Base-by-base conservation (phyloP, 805 yeast species). In the Pichia cephalocereana region DNA sequence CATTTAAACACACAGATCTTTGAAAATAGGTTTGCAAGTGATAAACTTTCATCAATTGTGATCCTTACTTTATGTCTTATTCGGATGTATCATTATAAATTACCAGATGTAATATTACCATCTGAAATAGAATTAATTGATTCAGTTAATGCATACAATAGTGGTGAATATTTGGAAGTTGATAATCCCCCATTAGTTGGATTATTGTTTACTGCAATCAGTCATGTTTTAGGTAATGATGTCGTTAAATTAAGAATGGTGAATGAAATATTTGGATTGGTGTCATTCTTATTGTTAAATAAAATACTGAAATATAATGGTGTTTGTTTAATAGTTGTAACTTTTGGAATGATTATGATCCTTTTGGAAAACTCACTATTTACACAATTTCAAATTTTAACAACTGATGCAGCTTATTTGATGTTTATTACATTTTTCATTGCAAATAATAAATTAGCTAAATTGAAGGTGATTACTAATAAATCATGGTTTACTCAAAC, bases 171-270 rank as follows among this genome's bases (percentile, higher is more conserved):
- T 60, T 84, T 83, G 65, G 73, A 83, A 76, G 90, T 82, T 62
- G 83, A 79, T 41, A 86, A 84, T 60, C 95, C 95, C 9, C 95
- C 95, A 6, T 70, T 86, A 55, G 84, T 86, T 38, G 80, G 83
- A 60, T 75, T 86, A 81, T 61, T 84, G 34, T 84, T 71, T 61
- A 83, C 86, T 2, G 80, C 78, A 42, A 71, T 83, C 41, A 82
- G 77, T 0, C 60, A 72, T 12, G 45, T 77, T 10, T 80, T 76
- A 43, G 85, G 85, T 0, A 84, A 79, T 61, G 69, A 23, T 12
- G 14, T 15, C 2, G 18, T 55, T 63, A 67, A 44, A 80, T 81
- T 58, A 73, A 73, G 95, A 53, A 54, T 75, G 28, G 66, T 82
- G 46, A 74, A 86, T 8, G 80, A 79, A 0, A 30, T 77, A 1